Conservation (phyloP, 2,329 filamentous ascomycete species). For the Aspergillus flavus region DNA sequence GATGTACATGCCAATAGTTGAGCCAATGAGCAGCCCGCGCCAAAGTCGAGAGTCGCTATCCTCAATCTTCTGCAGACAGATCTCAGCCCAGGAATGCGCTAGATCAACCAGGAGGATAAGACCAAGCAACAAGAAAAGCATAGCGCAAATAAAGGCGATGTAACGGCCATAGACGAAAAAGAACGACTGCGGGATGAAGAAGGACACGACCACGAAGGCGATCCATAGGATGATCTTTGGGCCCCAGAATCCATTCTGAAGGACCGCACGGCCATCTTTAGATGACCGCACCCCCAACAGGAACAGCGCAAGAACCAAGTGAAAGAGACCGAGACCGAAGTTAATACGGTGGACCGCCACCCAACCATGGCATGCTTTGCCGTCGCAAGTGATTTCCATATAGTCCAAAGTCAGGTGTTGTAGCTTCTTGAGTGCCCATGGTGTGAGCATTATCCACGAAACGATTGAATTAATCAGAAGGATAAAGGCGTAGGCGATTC, state of each 20-base stretch:
- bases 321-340: slow-evolving; percentile 93
- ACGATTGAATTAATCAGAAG: slow-evolving; percentile 95
- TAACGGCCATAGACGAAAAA: slow-evolving; percentile 97
- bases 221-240: slow-evolving; percentile 93
- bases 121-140: slow-evolving; percentile 90
- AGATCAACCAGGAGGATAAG: slow-evolving; percentile 91
- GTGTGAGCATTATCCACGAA: slow-evolving; percentile 98
- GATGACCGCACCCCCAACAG: slow-evolving; percentile 85
- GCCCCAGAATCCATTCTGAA: slow-evolving; percentile 99
- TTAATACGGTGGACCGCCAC: slow-evolving; percentile 97
- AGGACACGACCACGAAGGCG: slow-evolving; percentile 82
- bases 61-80: slow-evolving; percentile 92
- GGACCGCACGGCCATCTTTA: slow-evolving; percentile 79
- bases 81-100: slow-evolving; percentile 95
- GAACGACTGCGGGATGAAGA: slow-evolving; percentile 93
- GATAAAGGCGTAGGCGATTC: slow-evolving; percentile 93
- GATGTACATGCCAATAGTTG: slow-evolving; percentile 91
- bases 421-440: slow-evolving; percentile 96
- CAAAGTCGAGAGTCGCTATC: slow-evolving; percentile 81
- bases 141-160: slow-evolving; percentile 81
- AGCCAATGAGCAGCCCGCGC: slow-evolving; percentile 86
- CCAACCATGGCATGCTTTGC: slow-evolving; percentile 91
- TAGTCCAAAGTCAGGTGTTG: slow-evolving; percentile 92
- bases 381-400: slow-evolving; percentile 90
- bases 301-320: slow-evolving; percentile 80